Evolutionary conservation across 805 yeast genomes (phyloP), one percentile per base, ranked within the genome.

Genomic region (Jamesozyma jinghongensis): DNA sequence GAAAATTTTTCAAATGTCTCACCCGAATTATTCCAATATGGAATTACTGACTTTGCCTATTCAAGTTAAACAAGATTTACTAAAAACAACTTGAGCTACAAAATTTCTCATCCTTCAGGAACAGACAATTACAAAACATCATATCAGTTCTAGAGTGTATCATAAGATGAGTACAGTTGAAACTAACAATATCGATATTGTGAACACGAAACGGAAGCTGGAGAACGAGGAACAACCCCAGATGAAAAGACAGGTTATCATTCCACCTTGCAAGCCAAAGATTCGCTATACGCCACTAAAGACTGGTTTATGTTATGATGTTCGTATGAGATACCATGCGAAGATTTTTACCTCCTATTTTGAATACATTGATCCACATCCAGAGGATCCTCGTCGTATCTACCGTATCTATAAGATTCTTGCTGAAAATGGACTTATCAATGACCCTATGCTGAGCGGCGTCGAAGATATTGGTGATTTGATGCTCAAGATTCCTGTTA

Each of bases 281-380:
- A 66, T 85, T n/a, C 70, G 71, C 40, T 84, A 84, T 57, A 70
- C 74, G 19, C 85, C 84, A 2, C 65, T 83, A 53, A 90, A 87
- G 59, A 90, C 98, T 0, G 99, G 98, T 0, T 66, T 92, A 6
- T 90, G 94, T 44, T 92, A 92, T 63, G 99, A 92, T 61, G 97
- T 87, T 17, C 72, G 97, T 47, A 92, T 92, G 97, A 73, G 98
- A 46, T 92, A 90, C 61, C 99, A 92, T 60, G 95, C 97, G 31
- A 85, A 87, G 57, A 81, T 92, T 40, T 88, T 84, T 65, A 85
- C 95, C 3, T 82, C 92, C 2, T 85, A 90, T 51, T 84, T 77
- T 53, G 96, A 90, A 61, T 90, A 90, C 62, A 85, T 90, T 39
- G 98, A 92, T 57, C 98, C 97, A 2, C 99, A 92, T 59, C 99